Percentiles rank a stretch among this genome's conserved stretches.
phyloP scores from a whole-genome alignment of 2,329 filamentous ascomycete genomes.

The Clarireedia homoeocarpa region DNA sequence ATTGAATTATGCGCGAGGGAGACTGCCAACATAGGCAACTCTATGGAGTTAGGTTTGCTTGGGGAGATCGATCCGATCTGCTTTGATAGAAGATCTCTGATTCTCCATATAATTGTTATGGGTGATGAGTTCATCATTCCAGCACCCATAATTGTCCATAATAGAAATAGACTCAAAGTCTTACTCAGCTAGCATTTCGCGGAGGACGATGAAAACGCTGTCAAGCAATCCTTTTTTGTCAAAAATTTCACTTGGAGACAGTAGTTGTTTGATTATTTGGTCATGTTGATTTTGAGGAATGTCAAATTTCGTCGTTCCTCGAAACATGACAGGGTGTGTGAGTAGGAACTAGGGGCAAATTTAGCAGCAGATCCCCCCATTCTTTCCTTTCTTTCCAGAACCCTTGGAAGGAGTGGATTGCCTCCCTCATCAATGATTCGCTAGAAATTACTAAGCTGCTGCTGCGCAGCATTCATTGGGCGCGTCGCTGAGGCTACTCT shows the following conservation, averaged over 20 bases:
- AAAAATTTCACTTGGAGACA: not conserved
- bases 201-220: not conserved
- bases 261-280: conserved; percentile 1
- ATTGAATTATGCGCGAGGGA: not conserved
- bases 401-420: not conserved
- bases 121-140: no score
- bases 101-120: no score
- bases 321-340: not conserved
- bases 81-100: no score
- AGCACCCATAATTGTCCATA: no score
- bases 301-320: not conserved
- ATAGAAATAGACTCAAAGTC: not conserved
- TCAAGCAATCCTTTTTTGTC: not conserved
- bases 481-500: not conserved
- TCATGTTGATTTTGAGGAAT: not conserved
- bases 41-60: not conserved
- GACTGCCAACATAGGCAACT: not conserved
- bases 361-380: not conserved
- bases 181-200: not conserved
- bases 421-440: not conserved
- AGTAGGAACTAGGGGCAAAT: not conserved
- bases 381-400: conserved; percentile 6
- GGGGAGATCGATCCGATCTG: no score
- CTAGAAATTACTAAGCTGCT: not conserved
- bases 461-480: not conserved